Base-by-base conservation (phyloP, 306 rosid species). In the Cucurbita argyrosperma region DNA sequence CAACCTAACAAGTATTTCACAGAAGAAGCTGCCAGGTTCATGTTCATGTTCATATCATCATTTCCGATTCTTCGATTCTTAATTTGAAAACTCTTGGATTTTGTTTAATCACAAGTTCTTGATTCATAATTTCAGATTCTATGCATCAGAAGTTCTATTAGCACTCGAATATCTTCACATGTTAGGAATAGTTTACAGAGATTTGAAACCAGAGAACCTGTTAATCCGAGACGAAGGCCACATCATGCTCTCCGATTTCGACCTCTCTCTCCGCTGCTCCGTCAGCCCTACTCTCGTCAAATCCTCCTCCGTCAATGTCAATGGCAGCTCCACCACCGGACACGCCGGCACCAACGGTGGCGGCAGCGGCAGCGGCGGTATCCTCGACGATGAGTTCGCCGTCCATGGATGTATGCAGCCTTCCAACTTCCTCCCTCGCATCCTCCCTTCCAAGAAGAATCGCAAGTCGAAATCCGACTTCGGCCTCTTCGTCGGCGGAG, bases 151-250 rank as follows among this genome's bases (percentile, higher is more conserved):
- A 80, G 89, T 85, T 10, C 75, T 85, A 5, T 74, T 85, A 72
- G 89, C 89, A 38, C 76, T 85, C 11, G 89, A 85, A 66, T 85
- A 85, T 54, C 87, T 85, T 49, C 89, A 85, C 80, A 85, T 85
- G 89, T 86, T 85, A 23, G 89, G 89, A 65, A 79, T 85, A 39
- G 85, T 30, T 30, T 30, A 30, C 35, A 30, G 35, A 30, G 35
- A 30, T 30, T 85, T 72, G 63, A 72, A 72, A 42, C 76, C 76
- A 2, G 89, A 85, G 64, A 85, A 85, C 6, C 84, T 85, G 19
- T 77, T 85, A 54, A 86, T 85, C 19, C 77, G 86, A 61, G 87
- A 85, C n/a, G 89, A 85, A 8, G 88, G 88, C 6, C 88, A 85
- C 73, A 85, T 85, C 45, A 72, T 72, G 89, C 89, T 85, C 38